Base-by-base conservation (phyloP, 306 rosid genomes). In the Trifolium pratense region DNA sequence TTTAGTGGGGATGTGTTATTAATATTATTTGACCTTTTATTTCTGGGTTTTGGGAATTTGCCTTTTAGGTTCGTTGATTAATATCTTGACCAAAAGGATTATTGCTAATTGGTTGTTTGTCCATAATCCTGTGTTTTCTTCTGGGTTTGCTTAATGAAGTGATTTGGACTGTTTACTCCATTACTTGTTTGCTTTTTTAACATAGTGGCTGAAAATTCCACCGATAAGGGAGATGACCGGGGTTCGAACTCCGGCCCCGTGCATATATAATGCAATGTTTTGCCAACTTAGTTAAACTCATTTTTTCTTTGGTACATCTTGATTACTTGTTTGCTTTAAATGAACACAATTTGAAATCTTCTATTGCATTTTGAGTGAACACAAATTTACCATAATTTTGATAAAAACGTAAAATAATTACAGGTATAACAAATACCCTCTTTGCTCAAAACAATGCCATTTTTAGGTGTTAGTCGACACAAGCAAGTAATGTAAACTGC, bases 41-140 rank as follows among this genome's bases (percentile, higher is more conserved):
- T 83, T 85, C 82, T 82, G 92, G 94, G 91, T 78, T 86, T 84
- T 72, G 90, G 84, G 87, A 85, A 80, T 71, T 86, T 79, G 72
- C 85, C 83, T 80, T 81, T 81, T 92, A 88, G 98, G 91, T 68
- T 92, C 73, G 67, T 83, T 82, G 87, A 79, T 80, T 56, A 56
- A 79, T 78, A 75, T 81, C 72, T 84, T 84, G 78, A 75, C 82
- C 84, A 70, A 71, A 80, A 81, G 96, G 89, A 87, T 77, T 64
- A 73, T 80, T 80, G 85, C 95, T 90, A 92, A 90, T 90, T 92
- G 92, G 87, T 90, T 89, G 92, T 79, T 77, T 85, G 92, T 91
- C 86, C 90, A 88, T 88, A 91, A 68, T 84, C 80, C 82, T 81
- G 71, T 80, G 81, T 56, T 76, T 66, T 78, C 73, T 76, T 70